phyloP scores from a whole-genome alignment of 2,329 filamentous ascomycete species.

The Boeremia lycopersici region DNA sequence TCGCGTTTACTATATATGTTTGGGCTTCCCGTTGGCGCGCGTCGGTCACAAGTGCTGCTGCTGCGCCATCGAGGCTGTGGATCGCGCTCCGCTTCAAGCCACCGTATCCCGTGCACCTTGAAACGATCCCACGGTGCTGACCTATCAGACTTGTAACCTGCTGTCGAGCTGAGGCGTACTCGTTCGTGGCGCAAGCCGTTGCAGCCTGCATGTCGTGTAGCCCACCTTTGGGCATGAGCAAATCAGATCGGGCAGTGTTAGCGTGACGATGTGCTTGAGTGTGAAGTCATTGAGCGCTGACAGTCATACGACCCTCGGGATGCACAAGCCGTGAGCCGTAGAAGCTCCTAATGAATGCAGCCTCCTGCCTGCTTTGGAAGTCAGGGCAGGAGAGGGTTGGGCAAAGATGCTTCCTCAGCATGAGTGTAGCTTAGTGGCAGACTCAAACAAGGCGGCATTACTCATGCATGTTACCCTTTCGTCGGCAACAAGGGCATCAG shows the following conservation, averaged over 20 bases:
- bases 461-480: no score
- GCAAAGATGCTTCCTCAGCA: no score
- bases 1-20: constrained; percentile 34
- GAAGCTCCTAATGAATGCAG: not conserved
- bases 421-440: no score
- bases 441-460: no score
- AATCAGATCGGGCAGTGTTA: not conserved
- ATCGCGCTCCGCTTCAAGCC: constrained; percentile 18
- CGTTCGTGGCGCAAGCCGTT: constrained; percentile 16
- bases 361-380: not conserved
- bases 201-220: constrained; percentile 9
- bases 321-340: no score
- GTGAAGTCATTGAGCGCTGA: no score
- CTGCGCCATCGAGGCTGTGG: constrained; percentile 15
- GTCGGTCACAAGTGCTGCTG: constrained; percentile 12
- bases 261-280: no score
- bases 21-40: constrained; percentile 16
- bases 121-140: constrained; percentile 14
- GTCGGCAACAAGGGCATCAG: no score
- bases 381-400: not conserved
- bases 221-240: constrained; percentile 17
- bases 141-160: constrained; percentile 17
- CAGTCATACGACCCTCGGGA: no score
- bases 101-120: constrained; percentile 24
- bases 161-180: constrained; percentile 24